A percentile compares a stretch with the other conserved stretches of the same genome.
These are phyloP conservation scores for Calvatia gigantea DNA, from an alignment of 768 basidiomycete species.

Conservation along the genomic window DNA sequence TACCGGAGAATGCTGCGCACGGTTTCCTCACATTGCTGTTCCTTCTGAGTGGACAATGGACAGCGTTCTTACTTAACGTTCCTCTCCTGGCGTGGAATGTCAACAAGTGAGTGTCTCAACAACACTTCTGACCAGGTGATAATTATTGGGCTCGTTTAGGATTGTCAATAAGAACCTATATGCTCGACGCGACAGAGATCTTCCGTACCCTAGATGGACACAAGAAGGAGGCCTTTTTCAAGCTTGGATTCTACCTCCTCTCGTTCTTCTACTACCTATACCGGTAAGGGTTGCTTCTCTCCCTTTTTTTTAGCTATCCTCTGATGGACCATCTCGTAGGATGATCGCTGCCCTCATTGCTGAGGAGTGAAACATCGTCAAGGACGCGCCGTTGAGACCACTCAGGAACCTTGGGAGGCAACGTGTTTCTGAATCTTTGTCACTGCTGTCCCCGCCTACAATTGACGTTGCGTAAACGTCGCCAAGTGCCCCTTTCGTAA, in stretches of 20 bases:
- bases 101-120: slow-evolving; percentile 74
- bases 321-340: slow-evolving; percentile 30
- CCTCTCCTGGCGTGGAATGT: slow-evolving; percentile 88
- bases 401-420: neutral
- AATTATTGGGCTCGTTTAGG: slow-evolving; percentile 16
- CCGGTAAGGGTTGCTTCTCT: slow-evolving; percentile 47
- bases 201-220: slow-evolving; percentile 91
- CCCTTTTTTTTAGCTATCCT: neutral
- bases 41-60: slow-evolving; percentile 91
- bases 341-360: slow-evolving; percentile 86
- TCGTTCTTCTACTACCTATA: slow-evolving; percentile 93
- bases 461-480: neutral
- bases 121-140: neutral
- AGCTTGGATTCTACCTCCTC: slow-evolving; percentile 87
- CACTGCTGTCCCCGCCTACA: neutral
- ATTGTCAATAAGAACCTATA: slow-evolving; percentile 77
- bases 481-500: neutral
- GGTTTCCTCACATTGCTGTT: slow-evolving; percentile 85
- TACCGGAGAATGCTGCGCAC: slow-evolving; percentile 94
- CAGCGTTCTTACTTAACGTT: slow-evolving; percentile 82
- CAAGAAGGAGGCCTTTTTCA: slow-evolving; percentile 94
- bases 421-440: neutral
- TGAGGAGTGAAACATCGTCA: slow-evolving; percentile 30
- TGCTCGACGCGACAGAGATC: slow-evolving; percentile 99
- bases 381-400: neutral